A percentile compares a stretch with the other conserved stretches of the same genome.
Evolutionary conservation across 495 filamentous ascomycete genomes (phyloP).

Genomic region (Aspergillus leporis): DNA sequence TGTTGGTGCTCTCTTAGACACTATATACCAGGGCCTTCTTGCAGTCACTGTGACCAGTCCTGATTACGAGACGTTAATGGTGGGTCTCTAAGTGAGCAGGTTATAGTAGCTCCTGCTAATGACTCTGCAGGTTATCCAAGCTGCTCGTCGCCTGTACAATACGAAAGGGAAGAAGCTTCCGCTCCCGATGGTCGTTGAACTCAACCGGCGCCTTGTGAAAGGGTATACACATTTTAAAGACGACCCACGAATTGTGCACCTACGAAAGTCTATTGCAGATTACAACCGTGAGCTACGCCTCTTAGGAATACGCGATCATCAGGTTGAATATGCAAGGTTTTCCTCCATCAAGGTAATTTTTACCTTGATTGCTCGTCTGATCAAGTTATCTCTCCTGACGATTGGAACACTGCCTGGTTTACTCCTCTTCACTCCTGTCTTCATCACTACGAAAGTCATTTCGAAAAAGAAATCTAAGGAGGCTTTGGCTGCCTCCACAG

Average conservation of each 20-base stretch:
- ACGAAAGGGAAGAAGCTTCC: conserved; percentile 91
- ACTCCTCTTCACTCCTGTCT: conserved; percentile 86
- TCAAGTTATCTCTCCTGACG: conserved; percentile 72
- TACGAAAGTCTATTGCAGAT: conserved; percentile 74
- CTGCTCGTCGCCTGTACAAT: conserved; percentile 90
- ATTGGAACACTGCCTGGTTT: conserved; percentile 85
- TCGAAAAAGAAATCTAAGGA: conserved; percentile 88
- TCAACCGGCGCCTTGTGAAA: conserved; percentile 89
- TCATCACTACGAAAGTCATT: conserved; percentile 83
- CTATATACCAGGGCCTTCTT: conserved; percentile 78
- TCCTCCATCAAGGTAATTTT: conserved; percentile 71
- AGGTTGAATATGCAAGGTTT: conserved; percentile 89
- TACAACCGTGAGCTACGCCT: conserved; percentile 90
- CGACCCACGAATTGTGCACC: conserved; percentile 76
- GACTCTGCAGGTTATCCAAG: conserved; percentile 72
- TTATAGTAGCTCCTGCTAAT: conserved; percentile 29
- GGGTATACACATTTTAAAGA: conserved; percentile 93
- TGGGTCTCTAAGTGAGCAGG: conserved; percentile 28
- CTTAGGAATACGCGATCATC: conserved; percentile 88
- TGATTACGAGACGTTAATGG: conserved; percentile 97
- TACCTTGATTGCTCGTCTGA: conserved; percentile 76
- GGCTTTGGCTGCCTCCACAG: conserved; percentile 86
- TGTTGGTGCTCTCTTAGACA: conserved; percentile 77
- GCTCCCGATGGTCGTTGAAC: conserved; percentile 89
- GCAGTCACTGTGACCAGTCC: conserved; percentile 91